phyloP scores from a whole-genome alignment of 345 rosid genomes.

The Boechera stricta region DNA sequence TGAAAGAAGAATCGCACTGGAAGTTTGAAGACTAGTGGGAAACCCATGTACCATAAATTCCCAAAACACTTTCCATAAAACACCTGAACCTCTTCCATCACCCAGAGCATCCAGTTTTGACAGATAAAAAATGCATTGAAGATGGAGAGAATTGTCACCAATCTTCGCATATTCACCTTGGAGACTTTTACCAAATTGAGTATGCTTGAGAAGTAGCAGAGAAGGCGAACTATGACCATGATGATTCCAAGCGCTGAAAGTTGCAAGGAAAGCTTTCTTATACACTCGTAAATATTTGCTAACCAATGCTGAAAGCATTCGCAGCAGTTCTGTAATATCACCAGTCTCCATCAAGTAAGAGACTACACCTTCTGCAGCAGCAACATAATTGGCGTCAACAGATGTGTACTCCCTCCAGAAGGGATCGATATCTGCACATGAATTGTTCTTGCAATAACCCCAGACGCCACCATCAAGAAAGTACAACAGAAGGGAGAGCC shows the following conservation, averaged over 20 bases:
- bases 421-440: constrained; percentile 54
- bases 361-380: constrained; percentile 63
- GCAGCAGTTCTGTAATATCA: constrained; percentile 55
- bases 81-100: constrained; percentile 66
- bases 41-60: constrained; percentile 88
- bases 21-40: constrained; percentile 64
- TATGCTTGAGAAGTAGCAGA: constrained; percentile 80
- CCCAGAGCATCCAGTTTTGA: constrained; percentile 59
- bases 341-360: constrained; percentile 61
- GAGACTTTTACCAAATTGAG: constrained; percentile 65
- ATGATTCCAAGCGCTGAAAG: constrained; percentile 53
- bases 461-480: constrained; percentile 66
- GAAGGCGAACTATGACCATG: constrained; percentile 54
- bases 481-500: constrained; percentile 77
- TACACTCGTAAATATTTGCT: constrained; percentile 57
- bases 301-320: constrained; percentile 67
- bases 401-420: constrained; percentile 57
- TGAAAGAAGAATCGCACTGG: constrained; percentile 78
- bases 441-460: constrained; percentile 55
- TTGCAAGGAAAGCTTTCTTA: constrained; percentile 77
- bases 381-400: constrained; percentile 53
- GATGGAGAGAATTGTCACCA: constrained; percentile 55
- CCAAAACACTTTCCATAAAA: constrained; percentile 69
- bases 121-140: constrained; percentile 65
- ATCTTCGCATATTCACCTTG: constrained; percentile 71